Conservation (phyloP, 225 moss, liverwort and hornwort species). For the Pseudoscleropodium purum region DNA sequence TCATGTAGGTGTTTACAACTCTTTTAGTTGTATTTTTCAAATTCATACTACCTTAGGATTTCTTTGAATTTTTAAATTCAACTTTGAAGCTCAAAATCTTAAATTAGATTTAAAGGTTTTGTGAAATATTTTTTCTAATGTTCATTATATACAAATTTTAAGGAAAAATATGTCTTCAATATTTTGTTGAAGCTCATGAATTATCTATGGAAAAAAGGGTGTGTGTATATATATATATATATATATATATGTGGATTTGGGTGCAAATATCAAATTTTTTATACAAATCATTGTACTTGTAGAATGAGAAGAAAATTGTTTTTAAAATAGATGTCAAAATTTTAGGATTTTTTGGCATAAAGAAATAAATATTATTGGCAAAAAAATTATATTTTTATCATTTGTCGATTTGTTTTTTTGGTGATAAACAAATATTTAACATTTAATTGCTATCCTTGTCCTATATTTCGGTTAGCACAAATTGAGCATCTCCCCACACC, state of each 20-base stretch:
- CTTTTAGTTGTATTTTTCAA: background rate
- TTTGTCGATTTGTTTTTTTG: no score
- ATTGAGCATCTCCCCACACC: background rate
- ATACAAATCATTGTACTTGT: background rate
- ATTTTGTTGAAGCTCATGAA: background rate
- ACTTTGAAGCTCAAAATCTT: background rate
- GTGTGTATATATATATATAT: no score
- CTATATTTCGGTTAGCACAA: background rate
- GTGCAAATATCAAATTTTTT: background rate
- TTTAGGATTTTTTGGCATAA: no score
- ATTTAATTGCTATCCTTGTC: fast-evolving
- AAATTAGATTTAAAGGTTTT: background rate
- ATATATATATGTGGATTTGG: no score
- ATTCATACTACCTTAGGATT: background rate
- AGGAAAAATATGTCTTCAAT: fast-evolving
- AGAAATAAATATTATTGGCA: no score
- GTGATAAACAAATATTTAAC: no score
- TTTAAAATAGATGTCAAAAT: no score
- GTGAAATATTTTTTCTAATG: background rate
- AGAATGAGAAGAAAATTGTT: no score
- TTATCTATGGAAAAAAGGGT: no score
- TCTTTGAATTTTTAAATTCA: background rate
- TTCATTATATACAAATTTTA: background rate
- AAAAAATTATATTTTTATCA: no score
- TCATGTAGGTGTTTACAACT: background rate